A percentile compares a stretch with the other conserved stretches of the same genome.
These are phyloP conservation scores for Paxillus involutus DNA, from an alignment of 768 basidiomycete genomes.

Conservation along the genomic window DNA sequence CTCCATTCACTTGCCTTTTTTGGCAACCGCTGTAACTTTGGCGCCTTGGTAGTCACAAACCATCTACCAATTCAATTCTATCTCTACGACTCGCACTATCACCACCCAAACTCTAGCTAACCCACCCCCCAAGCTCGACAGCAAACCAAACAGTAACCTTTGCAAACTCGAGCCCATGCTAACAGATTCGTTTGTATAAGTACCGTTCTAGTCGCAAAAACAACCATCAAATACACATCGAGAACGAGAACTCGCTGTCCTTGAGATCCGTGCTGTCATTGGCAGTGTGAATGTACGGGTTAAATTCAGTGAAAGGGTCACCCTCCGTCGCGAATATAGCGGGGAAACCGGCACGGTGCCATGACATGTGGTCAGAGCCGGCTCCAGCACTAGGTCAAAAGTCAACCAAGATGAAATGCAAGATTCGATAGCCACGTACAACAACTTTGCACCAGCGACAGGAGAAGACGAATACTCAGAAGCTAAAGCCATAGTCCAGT, in stretches of 20 bases:
- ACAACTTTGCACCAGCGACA: conserved; percentile 19
- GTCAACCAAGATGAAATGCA: not conserved
- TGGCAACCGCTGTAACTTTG: no score
- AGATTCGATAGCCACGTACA: conserved; percentile 27
- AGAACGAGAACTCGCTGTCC: conserved; percentile 43
- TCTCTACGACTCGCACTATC: no score
- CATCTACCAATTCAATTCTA: no score
- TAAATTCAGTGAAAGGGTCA: conserved; percentile 36
- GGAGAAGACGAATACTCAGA: conserved; percentile 27
- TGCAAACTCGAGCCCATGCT: conserved; percentile 58
- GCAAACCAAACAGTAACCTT: conserved; percentile 60
- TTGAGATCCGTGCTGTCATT: conserved; percentile 22
- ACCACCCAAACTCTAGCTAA: conserved; percentile 7
- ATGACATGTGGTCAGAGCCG: conserved; percentile 48
- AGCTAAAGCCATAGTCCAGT: conserved; percentile 33
- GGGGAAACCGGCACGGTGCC: conserved; percentile 43
- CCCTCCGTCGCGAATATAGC: conserved; percentile 45
- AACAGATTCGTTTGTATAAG: conserved; percentile 36
- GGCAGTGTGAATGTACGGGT: conserved; percentile 44
- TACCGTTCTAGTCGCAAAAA: not conserved
- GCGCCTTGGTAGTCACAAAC: no score
- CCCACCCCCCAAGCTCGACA: conserved; percentile 43
- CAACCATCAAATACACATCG: conserved; percentile 15
- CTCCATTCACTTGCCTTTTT: not conserved
- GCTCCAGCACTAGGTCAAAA: conserved; percentile 32